Evolutionary conservation across 75 land plant genomes (phyloP).

Genomic region (Selaginella tamariscina): DNA sequence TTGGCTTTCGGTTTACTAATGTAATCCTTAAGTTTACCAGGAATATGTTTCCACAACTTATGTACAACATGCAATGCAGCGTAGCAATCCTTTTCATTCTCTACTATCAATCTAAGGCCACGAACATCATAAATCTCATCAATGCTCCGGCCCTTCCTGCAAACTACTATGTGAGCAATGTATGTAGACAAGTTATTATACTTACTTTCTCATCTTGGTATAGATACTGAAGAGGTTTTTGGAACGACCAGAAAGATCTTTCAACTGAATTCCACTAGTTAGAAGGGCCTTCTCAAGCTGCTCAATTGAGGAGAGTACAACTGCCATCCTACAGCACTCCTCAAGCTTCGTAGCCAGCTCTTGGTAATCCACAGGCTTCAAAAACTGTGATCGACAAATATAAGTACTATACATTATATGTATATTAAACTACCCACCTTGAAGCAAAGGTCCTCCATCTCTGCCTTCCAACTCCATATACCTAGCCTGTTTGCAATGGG

Average conservation of each 20-base stretch:
- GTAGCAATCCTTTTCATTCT: conserved; percentile 66
- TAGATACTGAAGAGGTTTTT: conserved; percentile 88
- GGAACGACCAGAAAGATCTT: conserved; percentile 59
- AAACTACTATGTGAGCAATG: conserved; percentile 9
- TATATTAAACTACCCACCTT: too few relatives aligned
- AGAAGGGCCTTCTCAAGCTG: conserved; percentile 57
- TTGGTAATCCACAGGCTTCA: conserved; percentile 44
- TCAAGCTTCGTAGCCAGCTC: conserved; percentile 59
- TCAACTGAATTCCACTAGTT: conserved; percentile 37
- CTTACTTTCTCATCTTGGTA: conserved; percentile 78
- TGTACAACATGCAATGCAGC: conserved; percentile 59
- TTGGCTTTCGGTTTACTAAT: conserved; percentile 73
- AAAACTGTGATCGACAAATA: too few relatives aligned
- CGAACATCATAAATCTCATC: conserved; percentile 93
- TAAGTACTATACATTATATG: too few relatives aligned
- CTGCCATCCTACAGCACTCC: conserved; percentile 55
- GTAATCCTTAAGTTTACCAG: conserved; percentile 77
- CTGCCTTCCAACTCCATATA: conserved; percentile 91
- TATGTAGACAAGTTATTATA: conserved; percentile 6
- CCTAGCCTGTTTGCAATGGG: conserved; percentile 88
- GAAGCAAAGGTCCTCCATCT: conserved; percentile 84
- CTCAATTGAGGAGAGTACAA: conserved; percentile 51
- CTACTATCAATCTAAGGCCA: conserved; percentile 71
- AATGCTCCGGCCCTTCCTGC: conserved; percentile 74
- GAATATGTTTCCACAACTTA: conserved; percentile 48